phyloP scores from a whole-genome alignment of 2,329 filamentous ascomycete genomes.

The Claviceps cyperi region DNA sequence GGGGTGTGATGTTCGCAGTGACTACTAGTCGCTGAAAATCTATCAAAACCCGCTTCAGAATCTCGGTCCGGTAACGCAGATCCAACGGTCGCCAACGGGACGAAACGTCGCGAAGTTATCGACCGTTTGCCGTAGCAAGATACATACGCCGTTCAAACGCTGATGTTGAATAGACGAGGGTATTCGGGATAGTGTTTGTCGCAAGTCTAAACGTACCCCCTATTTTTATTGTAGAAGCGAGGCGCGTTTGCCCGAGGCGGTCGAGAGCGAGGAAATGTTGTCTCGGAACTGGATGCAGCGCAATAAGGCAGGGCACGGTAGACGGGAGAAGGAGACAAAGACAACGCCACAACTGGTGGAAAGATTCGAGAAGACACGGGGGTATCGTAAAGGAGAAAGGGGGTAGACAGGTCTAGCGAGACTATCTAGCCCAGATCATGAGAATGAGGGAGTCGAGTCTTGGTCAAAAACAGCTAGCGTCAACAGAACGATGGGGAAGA shows the following conservation, averaged over 20 bases:
- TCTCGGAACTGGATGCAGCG: not conserved
- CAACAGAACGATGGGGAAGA: constrained; percentile 1
- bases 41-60: not conserved
- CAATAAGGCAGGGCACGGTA: constrained; percentile 2
- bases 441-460: not conserved
- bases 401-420: constrained; percentile 1
- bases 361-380: constrained; percentile 7
- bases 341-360: constrained; percentile 7
- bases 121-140: not conserved
- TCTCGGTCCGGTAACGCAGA: not conserved
- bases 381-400: constrained; percentile 7
- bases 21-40: not conserved
- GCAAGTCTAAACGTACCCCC: constrained; percentile 1
- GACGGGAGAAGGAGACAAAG: constrained; percentile 3
- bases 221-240: not conserved
- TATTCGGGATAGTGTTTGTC: not conserved
- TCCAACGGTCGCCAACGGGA: not conserved
- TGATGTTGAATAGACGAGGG: not conserved
- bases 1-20: not conserved
- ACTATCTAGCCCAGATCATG: constrained; percentile 1
- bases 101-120: not conserved
- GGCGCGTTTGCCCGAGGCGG: not conserved
- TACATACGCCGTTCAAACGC: not conserved
- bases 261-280: not conserved
- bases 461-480: constrained; percentile 2